Percentiles rank a stretch among this genome's conserved stretches.
Conservation (phyloP, 75 land plant genomes). For the Picea glauca region DNA sequence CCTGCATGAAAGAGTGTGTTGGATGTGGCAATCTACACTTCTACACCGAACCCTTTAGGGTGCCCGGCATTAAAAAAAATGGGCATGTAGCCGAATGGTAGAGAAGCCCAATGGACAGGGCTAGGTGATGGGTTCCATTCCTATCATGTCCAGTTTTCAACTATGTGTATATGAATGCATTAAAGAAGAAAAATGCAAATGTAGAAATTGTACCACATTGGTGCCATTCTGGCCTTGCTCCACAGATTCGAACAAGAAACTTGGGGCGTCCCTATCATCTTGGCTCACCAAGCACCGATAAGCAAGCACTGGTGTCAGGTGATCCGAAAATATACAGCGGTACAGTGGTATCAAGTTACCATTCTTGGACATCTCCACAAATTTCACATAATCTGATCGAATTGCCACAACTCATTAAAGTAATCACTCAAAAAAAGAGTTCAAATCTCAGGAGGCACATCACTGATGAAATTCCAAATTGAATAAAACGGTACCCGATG, state of each 20-base stretch:
- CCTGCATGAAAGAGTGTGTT: too few relatives aligned
- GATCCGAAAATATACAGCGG: constrained; percentile 79
- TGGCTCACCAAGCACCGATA: constrained; percentile 89
- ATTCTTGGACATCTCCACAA: constrained; percentile 51
- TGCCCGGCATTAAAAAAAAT: too few relatives aligned
- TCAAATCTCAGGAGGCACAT: neutral
- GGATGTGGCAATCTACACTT: too few relatives aligned
- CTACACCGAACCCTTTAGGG: too few relatives aligned
- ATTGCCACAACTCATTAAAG: constrained; percentile 3
- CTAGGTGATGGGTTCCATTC: too few relatives aligned
- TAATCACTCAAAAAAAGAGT: neutral
- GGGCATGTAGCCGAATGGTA: too few relatives aligned
- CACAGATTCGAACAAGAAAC: constrained; percentile 84
- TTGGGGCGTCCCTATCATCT: constrained; percentile 90
- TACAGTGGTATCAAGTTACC: constrained; percentile 80
- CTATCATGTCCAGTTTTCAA: too few relatives aligned
- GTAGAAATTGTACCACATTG: constrained; percentile 33
- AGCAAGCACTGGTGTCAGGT: constrained; percentile 86
- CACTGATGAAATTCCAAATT: too few relatives aligned
- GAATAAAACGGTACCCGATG: too few relatives aligned
- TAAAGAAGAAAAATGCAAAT: too few relatives aligned
- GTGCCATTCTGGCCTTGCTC: constrained; percentile 41
- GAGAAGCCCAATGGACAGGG: too few relatives aligned
- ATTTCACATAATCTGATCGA: constrained; percentile 24
- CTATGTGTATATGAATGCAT: too few relatives aligned